Percentiles rank a stretch among this genome's conserved stretches.
Evolutionary conservation across 2,329 filamentous ascomycete species (phyloP).

Genomic region (Domatiomyces catenatus): DNA sequence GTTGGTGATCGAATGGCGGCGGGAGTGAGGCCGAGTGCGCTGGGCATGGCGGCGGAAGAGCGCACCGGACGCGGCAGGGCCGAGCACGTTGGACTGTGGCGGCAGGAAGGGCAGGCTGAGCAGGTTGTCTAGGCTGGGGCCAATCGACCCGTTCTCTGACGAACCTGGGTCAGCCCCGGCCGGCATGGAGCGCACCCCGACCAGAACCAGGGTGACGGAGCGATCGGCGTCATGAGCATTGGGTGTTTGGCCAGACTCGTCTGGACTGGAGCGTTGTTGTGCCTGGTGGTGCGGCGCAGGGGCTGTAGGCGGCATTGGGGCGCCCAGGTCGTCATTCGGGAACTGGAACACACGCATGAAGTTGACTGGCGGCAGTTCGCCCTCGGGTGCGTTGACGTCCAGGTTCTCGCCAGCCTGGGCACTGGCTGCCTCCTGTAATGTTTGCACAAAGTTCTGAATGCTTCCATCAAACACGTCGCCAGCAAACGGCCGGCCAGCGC

Average conservation of each 20-base stretch:
- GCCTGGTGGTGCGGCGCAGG: slow-evolving; percentile 14
- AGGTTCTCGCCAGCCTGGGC: slow-evolving; percentile 34
- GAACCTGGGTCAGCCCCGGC: slow-evolving; percentile 33
- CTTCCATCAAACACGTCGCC: slow-evolving; percentile 45
- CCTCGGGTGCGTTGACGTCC: slow-evolving; percentile 24
- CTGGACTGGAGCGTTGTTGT: slow-evolving; percentile 17
- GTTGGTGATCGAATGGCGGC: slow-evolving; percentile 40
- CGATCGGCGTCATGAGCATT: slow-evolving; percentile 34
- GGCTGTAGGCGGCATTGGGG: slow-evolving; percentile 8
- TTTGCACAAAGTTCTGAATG: slow-evolving; percentile 47
- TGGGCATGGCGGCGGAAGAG: slow-evolving; percentile 33
- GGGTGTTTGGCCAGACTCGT: slow-evolving; percentile 28
- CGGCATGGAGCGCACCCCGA: slow-evolving; percentile 52
- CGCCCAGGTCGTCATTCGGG: slow-evolving; percentile 34
- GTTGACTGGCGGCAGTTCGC: slow-evolving; percentile 42
- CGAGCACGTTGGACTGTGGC: slow-evolving; percentile 26
- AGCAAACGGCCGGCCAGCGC: slow-evolving; percentile 39
- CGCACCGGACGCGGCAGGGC: slow-evolving; percentile 33
- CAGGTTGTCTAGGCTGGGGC: slow-evolving; percentile 29
- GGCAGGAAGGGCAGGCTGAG: slow-evolving; percentile 31
- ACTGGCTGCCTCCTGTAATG: slow-evolving; percentile 47
- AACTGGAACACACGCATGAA: slow-evolving; percentile 57
- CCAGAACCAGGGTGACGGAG: slow-evolving; percentile 54
- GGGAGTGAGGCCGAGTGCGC: slow-evolving; percentile 38
- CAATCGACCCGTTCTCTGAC: slow-evolving; percentile 20